Base-by-base conservation (phyloP, 805 yeast genomes). In the Candida corydali region DNA sequence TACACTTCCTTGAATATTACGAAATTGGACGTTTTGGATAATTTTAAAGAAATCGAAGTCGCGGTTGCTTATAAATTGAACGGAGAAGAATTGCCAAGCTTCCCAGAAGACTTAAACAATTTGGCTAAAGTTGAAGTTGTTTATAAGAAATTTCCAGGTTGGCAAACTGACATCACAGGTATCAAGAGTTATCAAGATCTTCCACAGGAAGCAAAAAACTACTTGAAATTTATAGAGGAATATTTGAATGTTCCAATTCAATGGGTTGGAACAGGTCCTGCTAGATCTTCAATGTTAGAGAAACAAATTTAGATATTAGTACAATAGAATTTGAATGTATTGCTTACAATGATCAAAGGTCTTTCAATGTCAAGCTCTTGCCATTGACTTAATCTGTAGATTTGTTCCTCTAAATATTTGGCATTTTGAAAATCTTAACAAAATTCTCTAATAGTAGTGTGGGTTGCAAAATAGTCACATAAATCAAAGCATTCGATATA, bases 251-350 rank as follows among this genome's bases (percentile, higher is more conserved):
- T 86, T 40, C 95, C 95, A 39, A 75, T 93, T 45, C 84, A 83
- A 61, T 93, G 97, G 97, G 93, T 93, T 44, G 98, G 98, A 59
- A 93, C 95, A 40, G 98, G 98, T 45, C 97, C 98, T 45, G 95
- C 87, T 37, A 85, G 98, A 70, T 95, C 84, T 39, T 80, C 89
- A 25, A 89, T 88, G 96, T 73, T 88, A 51, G 79, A 77, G 50
- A 82, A 78, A 59, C 45, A 45, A 23, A 42, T 45, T 16, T 43
- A 34, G 31, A 27, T 7, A n/a, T n/a, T n/a, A n/a, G n/a, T n/a
- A n/a, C n/a, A n/a, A n/a, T n/a, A n/a, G n/a, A n/a, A n/a, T n/a
- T n/a, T n/a, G n/a, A n/a, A n/a, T n/a, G n/a, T n/a, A n/a, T n/a
- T n/a, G n/a, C n/a, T n/a, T n/a, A n/a, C n/a, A n/a, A n/a, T n/a